These are phyloP conservation scores for Polysphondylium violaceum DNA, from an alignment of 78 protist species.

Conservation along the genomic window DNA sequence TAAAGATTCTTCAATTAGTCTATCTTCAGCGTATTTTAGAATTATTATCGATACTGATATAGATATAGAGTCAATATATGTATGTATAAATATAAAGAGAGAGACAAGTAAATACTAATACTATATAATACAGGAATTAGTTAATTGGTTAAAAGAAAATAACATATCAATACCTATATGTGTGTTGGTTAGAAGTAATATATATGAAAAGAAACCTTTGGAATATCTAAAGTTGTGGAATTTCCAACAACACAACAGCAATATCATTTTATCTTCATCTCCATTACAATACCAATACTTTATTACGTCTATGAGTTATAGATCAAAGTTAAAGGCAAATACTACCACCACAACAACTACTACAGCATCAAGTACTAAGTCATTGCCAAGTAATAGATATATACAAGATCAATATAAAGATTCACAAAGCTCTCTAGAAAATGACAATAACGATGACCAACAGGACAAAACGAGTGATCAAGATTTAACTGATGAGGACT, in stretches of 20 bases:
- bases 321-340: background rate
- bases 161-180: background rate
- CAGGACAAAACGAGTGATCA: background rate
- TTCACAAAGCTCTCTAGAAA: background rate
- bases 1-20: background rate
- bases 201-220: too few relatives aligned
- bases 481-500: constrained; percentile 59
- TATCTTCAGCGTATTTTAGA: constrained; percentile 37
- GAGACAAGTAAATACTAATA: too few relatives aligned
- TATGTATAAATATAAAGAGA: background rate
- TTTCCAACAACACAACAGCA: too few relatives aligned
- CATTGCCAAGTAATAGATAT: background rate
- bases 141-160: background rate
- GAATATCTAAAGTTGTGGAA: too few relatives aligned
- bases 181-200: background rate
- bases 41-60: constrained; percentile 26
- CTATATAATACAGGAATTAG: background rate
- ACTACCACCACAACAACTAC: constrained; percentile 2
- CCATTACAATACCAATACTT: background rate
- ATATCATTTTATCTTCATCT: background rate
- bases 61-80: background rate
- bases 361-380: background rate
- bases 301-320: constrained; percentile 9
- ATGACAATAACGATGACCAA: background rate
- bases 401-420: background rate